Evolutionary conservation across 768 basidiomycete species (phyloP).

Genomic region (Tricholoma bakamatsutake): DNA sequence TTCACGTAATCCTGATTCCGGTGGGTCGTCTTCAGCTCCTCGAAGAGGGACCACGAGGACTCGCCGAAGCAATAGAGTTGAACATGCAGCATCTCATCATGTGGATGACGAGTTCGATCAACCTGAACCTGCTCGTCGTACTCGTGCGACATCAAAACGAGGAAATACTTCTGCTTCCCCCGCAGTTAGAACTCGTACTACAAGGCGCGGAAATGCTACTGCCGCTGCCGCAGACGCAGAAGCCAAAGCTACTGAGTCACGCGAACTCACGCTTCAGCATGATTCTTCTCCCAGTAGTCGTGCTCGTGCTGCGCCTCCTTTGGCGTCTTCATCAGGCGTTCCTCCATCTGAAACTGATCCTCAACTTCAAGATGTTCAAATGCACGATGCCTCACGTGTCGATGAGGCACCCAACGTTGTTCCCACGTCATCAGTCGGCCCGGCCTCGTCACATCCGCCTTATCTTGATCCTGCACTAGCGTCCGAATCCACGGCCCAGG

Average conservation of each 20-base stretch:
- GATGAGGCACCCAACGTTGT: not conserved
- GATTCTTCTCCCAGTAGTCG: not conserved
- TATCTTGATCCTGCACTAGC: not conserved
- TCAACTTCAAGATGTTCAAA: not conserved
- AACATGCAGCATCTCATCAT: not conserved
- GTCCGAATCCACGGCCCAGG: not conserved
- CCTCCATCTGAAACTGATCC: not conserved
- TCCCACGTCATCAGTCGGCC: not conserved
- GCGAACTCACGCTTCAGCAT: not conserved
- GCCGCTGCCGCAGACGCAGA: conserved; percentile 7
- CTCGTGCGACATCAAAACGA: conserved; percentile 11
- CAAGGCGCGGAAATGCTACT: conserved; percentile 8
- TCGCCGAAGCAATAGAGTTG: conserved; percentile 11
- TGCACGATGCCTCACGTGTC: not conserved
- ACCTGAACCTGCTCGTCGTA: conserved; percentile 8
- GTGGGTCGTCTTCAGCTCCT: conserved; percentile 3
- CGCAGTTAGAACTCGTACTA: conserved; percentile 3
- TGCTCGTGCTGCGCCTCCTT: not conserved
- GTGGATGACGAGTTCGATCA: conserved; percentile 2
- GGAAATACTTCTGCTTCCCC: conserved; percentile 3
- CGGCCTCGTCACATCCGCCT: not conserved
- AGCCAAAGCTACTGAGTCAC: not conserved
- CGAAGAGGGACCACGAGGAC: conserved; percentile 1
- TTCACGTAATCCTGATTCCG: not conserved
- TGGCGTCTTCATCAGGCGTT: not conserved